A percentile compares a stretch with the other conserved stretches of the same genome.
Evolutionary conservation across 306 rosid species (phyloP).

Genomic region (Quercus bicolor): DNA sequence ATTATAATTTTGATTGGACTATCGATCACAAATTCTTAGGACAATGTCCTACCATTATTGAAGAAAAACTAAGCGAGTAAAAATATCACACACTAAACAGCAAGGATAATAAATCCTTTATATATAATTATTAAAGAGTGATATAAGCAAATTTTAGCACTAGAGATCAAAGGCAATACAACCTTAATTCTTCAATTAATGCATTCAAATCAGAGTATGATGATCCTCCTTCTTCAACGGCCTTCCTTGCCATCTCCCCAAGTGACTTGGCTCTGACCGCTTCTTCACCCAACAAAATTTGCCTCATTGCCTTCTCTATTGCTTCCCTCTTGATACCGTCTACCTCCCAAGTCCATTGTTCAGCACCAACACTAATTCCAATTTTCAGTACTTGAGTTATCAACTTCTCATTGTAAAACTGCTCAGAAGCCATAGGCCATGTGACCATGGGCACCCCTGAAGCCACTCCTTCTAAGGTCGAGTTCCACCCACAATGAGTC

Average conservation of each 20-base stretch:
- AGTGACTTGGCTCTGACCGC: conserved; percentile 24
- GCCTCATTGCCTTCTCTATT: conserved; percentile 24
- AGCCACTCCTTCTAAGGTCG: conserved; percentile 16
- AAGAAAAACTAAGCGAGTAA: too few species aligned
- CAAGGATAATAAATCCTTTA: too few species aligned
- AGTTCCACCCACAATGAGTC: conserved; percentile 44
- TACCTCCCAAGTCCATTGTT: conserved; percentile 12
- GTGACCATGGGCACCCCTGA: conserved; percentile 30
- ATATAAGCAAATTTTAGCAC: too few species aligned
- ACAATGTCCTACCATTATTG: too few species aligned
- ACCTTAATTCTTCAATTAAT: conserved; percentile 19
- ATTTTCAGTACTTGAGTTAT: conserved; percentile 13
- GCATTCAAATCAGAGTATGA: conserved; percentile 7
- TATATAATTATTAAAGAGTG: too few species aligned
- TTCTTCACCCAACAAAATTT: conserved; percentile 32
- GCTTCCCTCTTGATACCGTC: conserved; percentile 20
- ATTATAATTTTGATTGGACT: too few species aligned
- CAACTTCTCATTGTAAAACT: conserved; percentile 39
- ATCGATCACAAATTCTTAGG: too few species aligned
- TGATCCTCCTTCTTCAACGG: conserved; percentile 28
- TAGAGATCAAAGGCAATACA: too few species aligned
- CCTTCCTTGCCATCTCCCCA: conserved; percentile 17
- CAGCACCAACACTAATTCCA: conserved; percentile 34
- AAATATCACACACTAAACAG: too few species aligned
- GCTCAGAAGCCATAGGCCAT: conserved; percentile 31